phyloP scores from a whole-genome alignment of 169 alveolate species.

The Amoebophrya sp. region DNA sequence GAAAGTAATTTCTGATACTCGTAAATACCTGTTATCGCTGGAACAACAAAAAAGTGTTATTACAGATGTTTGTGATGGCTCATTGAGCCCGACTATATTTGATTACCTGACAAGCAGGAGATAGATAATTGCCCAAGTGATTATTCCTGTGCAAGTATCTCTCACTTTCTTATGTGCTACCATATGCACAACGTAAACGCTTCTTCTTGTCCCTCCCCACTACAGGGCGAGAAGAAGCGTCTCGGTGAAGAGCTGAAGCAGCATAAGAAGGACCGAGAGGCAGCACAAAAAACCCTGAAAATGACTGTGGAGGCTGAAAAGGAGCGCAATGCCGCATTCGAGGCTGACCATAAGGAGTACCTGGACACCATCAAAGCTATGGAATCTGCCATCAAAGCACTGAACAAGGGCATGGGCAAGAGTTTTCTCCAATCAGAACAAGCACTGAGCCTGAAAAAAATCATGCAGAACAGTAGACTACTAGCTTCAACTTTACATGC shows the following conservation, averaged over 20 bases:
- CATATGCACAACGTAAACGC: no score
- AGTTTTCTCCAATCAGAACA: background rate
- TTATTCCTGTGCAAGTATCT: no score
- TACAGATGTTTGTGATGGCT: no score
- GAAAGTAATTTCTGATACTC: no score
- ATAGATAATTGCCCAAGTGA: no score
- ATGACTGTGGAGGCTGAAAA: background rate
- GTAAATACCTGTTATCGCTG: no score
- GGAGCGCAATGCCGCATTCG: background rate
- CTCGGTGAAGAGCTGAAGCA: background rate
- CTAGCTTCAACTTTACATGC: background rate
- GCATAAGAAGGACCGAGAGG: slow-evolving; percentile 12
- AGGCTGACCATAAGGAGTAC: background rate
- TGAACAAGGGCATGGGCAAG: background rate
- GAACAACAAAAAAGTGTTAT: no score
- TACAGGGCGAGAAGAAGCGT: background rate
- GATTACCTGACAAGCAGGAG: no score
- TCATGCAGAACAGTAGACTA: no score
- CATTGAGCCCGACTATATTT: no score
- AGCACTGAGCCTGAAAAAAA: background rate
- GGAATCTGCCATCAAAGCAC: background rate
- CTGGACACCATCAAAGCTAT: background rate
- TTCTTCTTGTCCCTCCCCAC: no score
- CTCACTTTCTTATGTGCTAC: no score
- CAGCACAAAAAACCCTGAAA: background rate